Evolutionary conservation across 176 grass and related monocot species (phyloP).

Genomic region (Panicum miliaceum): DNA sequence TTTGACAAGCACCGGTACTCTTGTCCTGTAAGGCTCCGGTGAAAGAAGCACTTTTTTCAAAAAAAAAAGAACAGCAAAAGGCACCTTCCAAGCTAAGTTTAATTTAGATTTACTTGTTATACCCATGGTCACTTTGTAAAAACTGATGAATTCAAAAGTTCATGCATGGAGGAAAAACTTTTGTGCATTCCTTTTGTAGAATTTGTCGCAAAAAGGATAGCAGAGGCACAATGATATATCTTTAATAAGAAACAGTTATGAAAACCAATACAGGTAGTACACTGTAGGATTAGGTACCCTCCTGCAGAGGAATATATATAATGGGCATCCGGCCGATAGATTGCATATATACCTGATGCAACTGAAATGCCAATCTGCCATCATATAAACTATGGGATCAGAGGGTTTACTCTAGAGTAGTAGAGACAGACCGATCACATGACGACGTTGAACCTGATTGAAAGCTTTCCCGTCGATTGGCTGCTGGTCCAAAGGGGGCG

Average conservation of each 20-base stretch:
- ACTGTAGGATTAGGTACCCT: background rate
- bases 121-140: background rate
- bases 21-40: background rate
- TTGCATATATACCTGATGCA: background rate
- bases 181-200: background rate
- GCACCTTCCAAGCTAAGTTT: background rate
- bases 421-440: background rate
- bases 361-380: conserved; percentile 26
- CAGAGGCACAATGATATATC: background rate
- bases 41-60: background rate
- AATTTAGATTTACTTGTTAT: background rate
- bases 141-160: background rate
- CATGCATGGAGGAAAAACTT: background rate
- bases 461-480: conserved; percentile 23
- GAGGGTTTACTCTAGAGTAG: conserved; percentile 1
- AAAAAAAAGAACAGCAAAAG: background rate
- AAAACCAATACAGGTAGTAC: background rate
- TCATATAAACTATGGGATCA: too few relatives aligned
- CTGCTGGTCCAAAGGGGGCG: conserved; percentile 19
- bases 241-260: background rate
- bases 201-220: background rate
- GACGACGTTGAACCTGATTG: conserved; percentile 27
- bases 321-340: background rate
- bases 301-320: background rate
- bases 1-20: conserved; percentile 12